These are phyloP conservation scores for Apiospora hydei DNA, from an alignment of 2,329 filamentous ascomycete genomes.

Conservation along the genomic window DNA sequence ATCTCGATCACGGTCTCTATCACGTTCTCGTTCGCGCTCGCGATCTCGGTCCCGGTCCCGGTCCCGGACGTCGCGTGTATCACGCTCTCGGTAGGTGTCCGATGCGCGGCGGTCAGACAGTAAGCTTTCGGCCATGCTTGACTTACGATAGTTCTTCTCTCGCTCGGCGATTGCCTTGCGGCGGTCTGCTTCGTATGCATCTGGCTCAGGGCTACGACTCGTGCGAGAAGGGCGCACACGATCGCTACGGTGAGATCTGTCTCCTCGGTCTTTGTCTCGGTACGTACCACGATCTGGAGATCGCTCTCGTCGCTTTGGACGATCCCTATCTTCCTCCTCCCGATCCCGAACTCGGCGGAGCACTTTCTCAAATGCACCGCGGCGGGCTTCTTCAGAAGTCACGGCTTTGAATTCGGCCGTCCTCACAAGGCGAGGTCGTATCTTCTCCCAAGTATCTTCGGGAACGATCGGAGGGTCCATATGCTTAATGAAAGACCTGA, in stretches of 20 bases:
- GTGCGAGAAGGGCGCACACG: conserved; percentile 65
- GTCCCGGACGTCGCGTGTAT: conserved; percentile 48
- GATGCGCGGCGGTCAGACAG: conserved; percentile 59
- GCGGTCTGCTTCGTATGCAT: conserved; percentile 94
- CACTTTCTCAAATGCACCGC: conserved; percentile 88
- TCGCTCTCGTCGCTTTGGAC: conserved; percentile 65
- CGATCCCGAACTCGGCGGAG: conserved; percentile 91
- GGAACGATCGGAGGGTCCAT: conserved; percentile 82
- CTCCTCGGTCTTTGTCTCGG: conserved; percentile 68
- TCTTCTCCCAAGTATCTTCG: conserved; percentile 87
- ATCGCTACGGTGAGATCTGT: conserved; percentile 66
- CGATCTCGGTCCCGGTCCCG: conserved; percentile 45
- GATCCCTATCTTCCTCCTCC: conserved; percentile 81
- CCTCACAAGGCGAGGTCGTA: conserved; percentile 80
- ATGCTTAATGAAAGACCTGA: conserved; percentile 88
- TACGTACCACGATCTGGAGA: conserved; percentile 61
- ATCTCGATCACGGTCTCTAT: conserved; percentile 45
- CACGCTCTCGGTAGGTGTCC: conserved; percentile 56
- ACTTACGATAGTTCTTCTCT: conserved; percentile 90
- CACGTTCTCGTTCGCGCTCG: conserved; percentile 47
- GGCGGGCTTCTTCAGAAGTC: conserved; percentile 81
- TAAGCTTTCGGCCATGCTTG: conserved; percentile 70
- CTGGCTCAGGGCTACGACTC: conserved; percentile 88
- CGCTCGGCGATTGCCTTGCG: conserved; percentile 93
- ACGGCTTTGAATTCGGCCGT: conserved; percentile 86